Percentiles rank a stretch among this genome's conserved stretches.
phyloP scores from a whole-genome alignment of 108 stramenopile genomes.

The Nitzschia putrida region DNA sequence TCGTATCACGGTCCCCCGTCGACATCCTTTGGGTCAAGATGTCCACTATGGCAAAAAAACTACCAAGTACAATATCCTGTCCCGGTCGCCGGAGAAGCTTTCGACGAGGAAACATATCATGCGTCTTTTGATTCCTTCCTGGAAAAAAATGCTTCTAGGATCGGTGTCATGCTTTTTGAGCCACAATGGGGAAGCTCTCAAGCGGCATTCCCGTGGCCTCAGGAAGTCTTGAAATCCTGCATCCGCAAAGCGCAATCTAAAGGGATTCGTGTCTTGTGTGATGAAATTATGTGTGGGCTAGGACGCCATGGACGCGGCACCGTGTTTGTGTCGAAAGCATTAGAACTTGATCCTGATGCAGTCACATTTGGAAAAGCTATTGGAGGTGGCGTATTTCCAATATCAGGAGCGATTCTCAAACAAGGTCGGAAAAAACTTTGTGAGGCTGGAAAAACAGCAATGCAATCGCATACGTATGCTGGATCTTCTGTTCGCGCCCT shows the following conservation, averaged over 20 bases:
- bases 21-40: conserved; percentile 52
- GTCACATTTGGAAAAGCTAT: conserved; percentile 66
- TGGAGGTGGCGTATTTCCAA: conserved; percentile 54
- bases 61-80: conserved; percentile 57
- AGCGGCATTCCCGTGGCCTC: conserved; percentile 54
- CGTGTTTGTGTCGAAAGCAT: conserved; percentile 53
- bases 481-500: conserved; percentile 56
- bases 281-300: conserved; percentile 72
- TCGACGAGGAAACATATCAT: conserved; percentile 33
- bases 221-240: conserved; percentile 43
- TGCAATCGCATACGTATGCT: conserved; percentile 65
- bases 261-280: conserved; percentile 42
- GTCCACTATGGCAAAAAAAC: conserved; percentile 45
- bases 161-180: conserved; percentile 60
- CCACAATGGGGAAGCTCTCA: conserved; percentile 66
- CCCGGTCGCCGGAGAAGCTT: conserved; percentile 41
- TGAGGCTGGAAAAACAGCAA: conserved; percentile 34
- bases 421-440: conserved; percentile 34
- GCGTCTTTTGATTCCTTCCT: conserved; percentile 40
- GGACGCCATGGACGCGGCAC: conserved; percentile 59
- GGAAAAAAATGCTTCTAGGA: conserved; percentile 30
- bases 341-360: conserved; percentile 50
- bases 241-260: conserved; percentile 37
- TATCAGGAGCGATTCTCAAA: conserved; percentile 59
- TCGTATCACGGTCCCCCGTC: conserved; percentile 70